Base-by-base conservation (phyloP, 169 alveolate species). In the Nephromyces sp. region DNA sequence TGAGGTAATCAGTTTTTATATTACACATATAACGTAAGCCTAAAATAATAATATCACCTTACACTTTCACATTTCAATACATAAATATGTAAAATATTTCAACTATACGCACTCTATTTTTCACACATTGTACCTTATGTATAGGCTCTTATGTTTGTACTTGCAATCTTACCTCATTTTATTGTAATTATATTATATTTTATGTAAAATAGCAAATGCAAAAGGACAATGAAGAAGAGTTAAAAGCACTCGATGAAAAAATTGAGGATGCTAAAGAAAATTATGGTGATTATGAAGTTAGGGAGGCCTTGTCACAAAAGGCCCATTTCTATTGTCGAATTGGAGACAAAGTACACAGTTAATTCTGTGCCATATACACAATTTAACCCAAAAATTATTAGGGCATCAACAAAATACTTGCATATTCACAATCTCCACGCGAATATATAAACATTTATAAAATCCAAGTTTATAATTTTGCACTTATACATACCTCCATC, bases 301-400 rank as follows among this genome's bases (percentile, higher is more conserved):
- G 93, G 79, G 97, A 94, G 73, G 94, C 94, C 8, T 69, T 92
- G 27, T 80, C 91, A 31, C 92, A 87, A 34, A 93, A 88, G 76
- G 98, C 95, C 3, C 77, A 81, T 68, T 89, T 78, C 72, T 89
- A 79, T 77, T 76, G 87, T 74, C 83, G 87, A 69, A 87, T 88
- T 29, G 93, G 93, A 24, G 91, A 87, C 65, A 62, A 70, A 66
- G 91, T 86, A 27, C n/a, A n/a, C n/a, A n/a, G n/a, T n/a, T n/a
- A n/a, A n/a, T n/a, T n/a, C n/a, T n/a, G n/a, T n/a, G n/a, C n/a
- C n/a, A n/a, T n/a, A n/a, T n/a, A n/a, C n/a, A n/a, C n/a, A n/a
- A n/a, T n/a, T n/a, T n/a, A 8, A 8, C 21, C 0, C 65, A 2
- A 0, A 6, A 15, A 30, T 8, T 6, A 21, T 24, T 72, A 22